phyloP scores from a whole-genome alignment of 805 yeast species.

The Candida tallmaniae region DNA sequence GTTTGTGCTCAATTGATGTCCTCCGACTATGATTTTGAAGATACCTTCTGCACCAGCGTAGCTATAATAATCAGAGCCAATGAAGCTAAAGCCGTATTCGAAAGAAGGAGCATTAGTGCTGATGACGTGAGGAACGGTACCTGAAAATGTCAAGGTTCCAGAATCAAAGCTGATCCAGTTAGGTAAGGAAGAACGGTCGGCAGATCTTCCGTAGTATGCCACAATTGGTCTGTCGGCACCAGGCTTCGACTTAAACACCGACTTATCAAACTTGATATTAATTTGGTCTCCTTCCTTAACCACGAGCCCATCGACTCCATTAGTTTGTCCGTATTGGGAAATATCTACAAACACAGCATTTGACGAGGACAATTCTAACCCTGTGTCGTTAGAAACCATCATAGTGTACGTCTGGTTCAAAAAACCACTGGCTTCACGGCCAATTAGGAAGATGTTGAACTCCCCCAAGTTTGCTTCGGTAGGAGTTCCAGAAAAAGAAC shows the following conservation, averaged over 20 bases:
- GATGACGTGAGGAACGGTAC: slow-evolving; percentile 83
- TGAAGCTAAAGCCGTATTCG: slow-evolving; percentile 61
- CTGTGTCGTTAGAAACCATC: slow-evolving; percentile 53
- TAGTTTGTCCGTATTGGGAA: slow-evolving; percentile 63
- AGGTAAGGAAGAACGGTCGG: slow-evolving; percentile 83
- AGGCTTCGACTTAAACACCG: slow-evolving; percentile 46
- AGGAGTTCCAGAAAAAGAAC: slow-evolving; percentile 71
- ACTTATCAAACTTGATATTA: slow-evolving; percentile 54
- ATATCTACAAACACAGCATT: slow-evolving; percentile 50
- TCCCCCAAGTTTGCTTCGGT: slow-evolving; percentile 35
- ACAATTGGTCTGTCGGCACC: slow-evolving; percentile 47
- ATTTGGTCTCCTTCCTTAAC: slow-evolving; percentile 67
- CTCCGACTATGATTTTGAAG: slow-evolving; percentile 79
- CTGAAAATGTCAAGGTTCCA: slow-evolving; percentile 62
- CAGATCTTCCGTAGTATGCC: slow-evolving; percentile 77
- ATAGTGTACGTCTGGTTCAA: slow-evolving; percentile 50
- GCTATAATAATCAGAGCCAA: slow-evolving; percentile 77
- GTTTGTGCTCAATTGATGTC: slow-evolving; percentile 73
- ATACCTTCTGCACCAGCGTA: slow-evolving; percentile 65
- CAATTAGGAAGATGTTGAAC: slow-evolving; percentile 50
- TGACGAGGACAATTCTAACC: slow-evolving; percentile 44
- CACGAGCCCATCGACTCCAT: slow-evolving; percentile 72
- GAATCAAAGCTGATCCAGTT: slow-evolving; percentile 78
- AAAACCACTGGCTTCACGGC: slow-evolving; percentile 56
- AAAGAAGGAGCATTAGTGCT: slow-evolving; percentile 86